Evolutionary conservation across 371 early-diverging fungal species (phyloP).

Genomic region (Entomophthora muscae): DNA sequence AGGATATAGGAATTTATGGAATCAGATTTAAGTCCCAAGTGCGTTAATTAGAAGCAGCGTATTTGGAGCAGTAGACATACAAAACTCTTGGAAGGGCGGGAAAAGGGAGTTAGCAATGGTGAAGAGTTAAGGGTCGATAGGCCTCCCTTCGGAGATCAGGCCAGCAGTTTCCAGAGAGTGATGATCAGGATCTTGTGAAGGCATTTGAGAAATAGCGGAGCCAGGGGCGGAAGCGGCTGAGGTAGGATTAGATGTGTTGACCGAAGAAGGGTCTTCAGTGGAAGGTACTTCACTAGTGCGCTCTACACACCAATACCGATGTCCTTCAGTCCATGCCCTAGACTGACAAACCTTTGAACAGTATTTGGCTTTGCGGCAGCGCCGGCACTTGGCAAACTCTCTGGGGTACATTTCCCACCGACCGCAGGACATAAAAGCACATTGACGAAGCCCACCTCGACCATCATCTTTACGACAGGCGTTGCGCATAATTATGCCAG

Average conservation of each 20-base stretch:
- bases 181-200: neutral
- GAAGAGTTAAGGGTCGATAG: neutral
- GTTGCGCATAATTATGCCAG: constrained; percentile 63
- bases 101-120: neutral
- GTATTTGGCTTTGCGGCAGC: constrained; percentile 65
- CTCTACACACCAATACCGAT: constrained; percentile 59
- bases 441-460: constrained; percentile 47
- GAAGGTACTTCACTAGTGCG: neutral
- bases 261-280: neutral
- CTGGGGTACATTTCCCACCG: constrained; percentile 56
- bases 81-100: neutral
- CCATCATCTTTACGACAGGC: constrained; percentile 57
- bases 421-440: constrained; percentile 55
- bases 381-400: constrained; percentile 64
- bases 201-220: neutral
- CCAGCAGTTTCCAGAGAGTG: neutral
- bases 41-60: constrained; percentile 6
- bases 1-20: constrained; percentile 1
- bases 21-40: constrained; percentile 3
- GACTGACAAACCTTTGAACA: constrained; percentile 57
- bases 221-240: neutral
- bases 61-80: constrained; percentile 15
- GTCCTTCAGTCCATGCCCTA: constrained; percentile 58
- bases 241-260: neutral
- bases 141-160: neutral